Evolutionary conservation across 2,329 filamentous ascomycete species (phyloP), one percentile per base, ranked within the genome.

Genomic region (Apiospora marii): DNA sequence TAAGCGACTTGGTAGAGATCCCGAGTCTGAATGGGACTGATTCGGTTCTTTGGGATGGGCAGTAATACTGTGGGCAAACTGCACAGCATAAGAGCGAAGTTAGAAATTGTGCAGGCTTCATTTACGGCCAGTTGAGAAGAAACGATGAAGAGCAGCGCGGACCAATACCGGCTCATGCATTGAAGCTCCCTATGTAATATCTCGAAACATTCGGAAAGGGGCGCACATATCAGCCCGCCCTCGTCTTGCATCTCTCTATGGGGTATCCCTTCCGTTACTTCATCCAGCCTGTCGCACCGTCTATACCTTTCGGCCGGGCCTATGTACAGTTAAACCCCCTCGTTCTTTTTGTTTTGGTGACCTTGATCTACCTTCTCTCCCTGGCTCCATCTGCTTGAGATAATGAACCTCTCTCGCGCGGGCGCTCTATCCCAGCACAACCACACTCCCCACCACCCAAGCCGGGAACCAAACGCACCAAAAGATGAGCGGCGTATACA

Each of bases 381-480:
- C 4, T 51, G 4, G 6, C 24, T 53, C 19, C 2, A 4, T 19
- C 22, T 37, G 16, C 30, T 61, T 22, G 16, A 14, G 4, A 51
- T 5, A 5, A 1, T 8, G 14, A 22, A 3, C n/a, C 58, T 14
- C 19, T 12, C 19, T 24, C 10, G 4, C n/a, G n/a, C n/a, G n/a
- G n/a, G n/a, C n/a, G n/a, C n/a, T n/a, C 27, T 64, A 73, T 6
- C 87, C 87, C 71, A 90, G 82, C 64, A 91, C 85, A 34, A 89
- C 84, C 7, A 91, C 81, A 73, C 86, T 84, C 1, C 88, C 93
- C 8, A 91, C 88, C 49, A 96, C 82, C 95, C 95, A 98, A 10
- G 94, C 94, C 0, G 95, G 95, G 93, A 94, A 96, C 95, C 95
- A 98, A 61, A 98, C 91, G 80, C 94, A 93, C 94, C 95, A 98